A percentile compares a stretch with the other conserved stretches of the same genome.
Evolutionary conservation across 345 rosid species (phyloP).

Genomic region (Pistacia integerrima): DNA sequence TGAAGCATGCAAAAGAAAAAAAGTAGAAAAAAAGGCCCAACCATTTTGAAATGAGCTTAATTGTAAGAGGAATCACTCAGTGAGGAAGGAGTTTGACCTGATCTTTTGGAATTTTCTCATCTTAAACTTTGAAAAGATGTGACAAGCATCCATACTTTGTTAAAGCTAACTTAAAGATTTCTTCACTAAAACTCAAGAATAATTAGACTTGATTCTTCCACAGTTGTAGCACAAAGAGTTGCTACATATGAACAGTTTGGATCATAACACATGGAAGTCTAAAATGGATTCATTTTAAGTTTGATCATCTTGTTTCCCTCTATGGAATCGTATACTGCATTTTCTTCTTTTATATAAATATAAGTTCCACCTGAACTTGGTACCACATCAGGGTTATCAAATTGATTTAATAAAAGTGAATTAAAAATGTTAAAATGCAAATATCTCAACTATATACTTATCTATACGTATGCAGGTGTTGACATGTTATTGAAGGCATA

Average conservation of each 20-base stretch:
- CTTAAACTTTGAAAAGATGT: slow-evolving; percentile 43
- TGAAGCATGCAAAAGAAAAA: slow-evolving; percentile 45
- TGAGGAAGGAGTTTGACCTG: slow-evolving; percentile 45
- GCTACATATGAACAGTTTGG: background rate
- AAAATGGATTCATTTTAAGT: slow-evolving; percentile 16
- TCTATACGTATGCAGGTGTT: background rate
- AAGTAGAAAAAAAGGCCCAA: slow-evolving; percentile 25
- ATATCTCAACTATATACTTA: background rate
- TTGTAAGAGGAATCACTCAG: slow-evolving; percentile 34
- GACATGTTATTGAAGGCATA: background rate
- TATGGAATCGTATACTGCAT: background rate
- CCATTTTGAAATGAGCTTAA: slow-evolving; percentile 31
- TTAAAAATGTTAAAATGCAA: too few relatives aligned
- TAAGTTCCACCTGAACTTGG: too few relatives aligned
- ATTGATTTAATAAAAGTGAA: background rate
- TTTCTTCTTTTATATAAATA: background rate
- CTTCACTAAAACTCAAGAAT: slow-evolving; percentile 27
- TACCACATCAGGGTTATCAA: background rate
- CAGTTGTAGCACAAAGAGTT: slow-evolving; percentile 12
- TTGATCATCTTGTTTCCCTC: slow-evolving; percentile 1
- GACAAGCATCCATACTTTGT: slow-evolving; percentile 42
- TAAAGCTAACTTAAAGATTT: slow-evolving; percentile 33
- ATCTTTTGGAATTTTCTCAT: slow-evolving; percentile 37
- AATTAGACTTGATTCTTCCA: slow-evolving; percentile 50
- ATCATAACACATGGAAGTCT: slow-evolving; percentile 23